Evolutionary conservation across 192 early-diverging fungal species (phyloP).

Genomic region (Podila minutissima): DNA sequence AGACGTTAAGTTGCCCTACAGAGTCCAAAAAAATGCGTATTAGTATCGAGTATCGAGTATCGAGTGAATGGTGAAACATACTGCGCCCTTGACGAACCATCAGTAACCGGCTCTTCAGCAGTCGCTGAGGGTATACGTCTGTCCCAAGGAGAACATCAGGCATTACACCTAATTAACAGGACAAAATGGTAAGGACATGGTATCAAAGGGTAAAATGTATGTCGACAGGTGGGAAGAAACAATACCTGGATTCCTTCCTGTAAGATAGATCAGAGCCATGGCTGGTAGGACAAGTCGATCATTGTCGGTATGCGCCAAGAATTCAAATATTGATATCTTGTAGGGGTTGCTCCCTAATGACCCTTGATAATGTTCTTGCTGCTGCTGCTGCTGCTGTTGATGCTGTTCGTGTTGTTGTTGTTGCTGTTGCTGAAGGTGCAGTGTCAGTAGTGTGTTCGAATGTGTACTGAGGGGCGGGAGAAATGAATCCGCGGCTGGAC

Average conservation of each 20-base stretch:
- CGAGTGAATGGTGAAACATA: not conserved
- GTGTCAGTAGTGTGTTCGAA: not conserved
- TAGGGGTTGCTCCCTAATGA: slow-evolving; percentile 42
- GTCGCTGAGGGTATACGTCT: slow-evolving; percentile 53
- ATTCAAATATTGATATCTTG: slow-evolving; percentile 44
- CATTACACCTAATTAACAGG: slow-evolving; percentile 27
- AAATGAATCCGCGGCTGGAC: slow-evolving; percentile 24
- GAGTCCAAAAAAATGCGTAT: not conserved
- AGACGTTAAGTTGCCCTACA: slow-evolving; percentile 43
- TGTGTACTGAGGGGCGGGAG: not conserved
- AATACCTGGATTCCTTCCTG: slow-evolving; percentile 43
- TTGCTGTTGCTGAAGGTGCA: not conserved
- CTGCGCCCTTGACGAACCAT: slow-evolving; percentile 21
- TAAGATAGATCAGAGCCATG: slow-evolving; percentile 46
- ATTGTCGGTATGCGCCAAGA: slow-evolving; percentile 20
- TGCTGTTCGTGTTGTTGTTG: slow-evolving; percentile 3
- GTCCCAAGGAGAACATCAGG: slow-evolving; percentile 49
- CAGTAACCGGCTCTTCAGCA: slow-evolving; percentile 40
- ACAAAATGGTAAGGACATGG: not conserved
- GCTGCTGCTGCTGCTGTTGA: slow-evolving; percentile 11
- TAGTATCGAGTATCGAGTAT: not conserved
- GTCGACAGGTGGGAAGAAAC: not conserved
- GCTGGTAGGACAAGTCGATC: slow-evolving; percentile 48
- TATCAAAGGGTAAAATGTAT: too few species aligned
- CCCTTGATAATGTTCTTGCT: not conserved